Base-by-base conservation (phyloP, 352 stramenopile genomes). In the Pythium sp. region DNA sequence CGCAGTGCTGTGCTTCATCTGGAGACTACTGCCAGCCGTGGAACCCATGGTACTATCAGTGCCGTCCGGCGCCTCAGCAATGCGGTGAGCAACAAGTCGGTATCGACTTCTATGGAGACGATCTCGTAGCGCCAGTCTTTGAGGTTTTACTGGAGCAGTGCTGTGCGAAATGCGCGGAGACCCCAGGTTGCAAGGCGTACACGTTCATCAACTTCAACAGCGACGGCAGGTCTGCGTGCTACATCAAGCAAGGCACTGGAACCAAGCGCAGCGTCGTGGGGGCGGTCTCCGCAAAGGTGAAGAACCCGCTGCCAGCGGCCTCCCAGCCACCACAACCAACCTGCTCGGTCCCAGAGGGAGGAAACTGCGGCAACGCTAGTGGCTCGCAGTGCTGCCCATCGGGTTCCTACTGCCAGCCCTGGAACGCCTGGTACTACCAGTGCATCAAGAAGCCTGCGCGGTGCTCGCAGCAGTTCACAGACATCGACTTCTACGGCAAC, bases 401-500 rank as follows among this genome's bases (percentile, higher is more conserved):
- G 20, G 68, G 43, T 14, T 49, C 63, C 41, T 85, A 82, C 72
- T 83, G 75, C 68, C 81, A 82, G 70, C 72, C 73, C 12, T 84
- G 72, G 77, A 72, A 68, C 22, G 11, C 70, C 26, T 65, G 62
- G 26, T 76, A 72, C 60, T 82, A 82, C 67, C 71, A 85, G 69
- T 83, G 76, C 49, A 20, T 83, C 36, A 38, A 62, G 18, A 57
- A 75, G 30, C 78, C 78, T 1, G 63, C 64, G 14, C 56, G 78
- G 65, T 85, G 78, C 62, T 58, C 70, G 28, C 70, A 71, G 11
- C 75, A 83, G 46, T 78, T 75, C 41, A 80, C 74, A 1, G 71
- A 78, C 58, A 73, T 79, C 41, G 81, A 89, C 61, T 84, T 86
- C 46, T 77, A 77, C 64, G 79, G 77, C 30, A 80, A 80, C 28